Evolutionary conservation across 139 green algal species (phyloP).

Genomic region (Asterochloris erici): DNA sequence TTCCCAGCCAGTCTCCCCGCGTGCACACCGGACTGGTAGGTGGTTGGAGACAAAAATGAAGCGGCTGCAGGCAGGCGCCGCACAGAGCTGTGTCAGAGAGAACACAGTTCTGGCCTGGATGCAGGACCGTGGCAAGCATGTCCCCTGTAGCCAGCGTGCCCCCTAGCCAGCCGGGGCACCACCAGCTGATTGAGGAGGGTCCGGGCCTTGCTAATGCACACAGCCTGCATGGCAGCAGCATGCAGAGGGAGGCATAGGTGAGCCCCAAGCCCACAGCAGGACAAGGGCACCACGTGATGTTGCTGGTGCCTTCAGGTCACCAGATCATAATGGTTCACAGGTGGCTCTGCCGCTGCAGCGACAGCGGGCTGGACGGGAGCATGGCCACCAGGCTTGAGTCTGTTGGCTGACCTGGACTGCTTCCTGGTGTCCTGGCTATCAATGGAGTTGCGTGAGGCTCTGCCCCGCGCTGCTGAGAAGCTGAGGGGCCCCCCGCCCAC

Average conservation of each 20-base stretch:
- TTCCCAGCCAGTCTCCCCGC: conserved; percentile 51
- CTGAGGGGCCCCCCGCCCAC: background rate
- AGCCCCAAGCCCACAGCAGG: too few relatives aligned
- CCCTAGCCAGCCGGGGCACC: background rate
- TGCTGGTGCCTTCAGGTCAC: background rate
- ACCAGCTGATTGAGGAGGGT: background rate
- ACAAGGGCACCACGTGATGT: too few relatives aligned
- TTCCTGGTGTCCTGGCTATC: conserved; percentile 3
- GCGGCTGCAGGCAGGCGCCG: conserved; percentile 37
- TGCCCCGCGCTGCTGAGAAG: background rate
- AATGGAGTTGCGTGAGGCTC: conserved; percentile 6
- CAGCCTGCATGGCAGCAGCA: too few relatives aligned
- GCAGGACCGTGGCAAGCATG: background rate
- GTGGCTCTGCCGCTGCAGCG: background rate
- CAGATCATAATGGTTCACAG: background rate
- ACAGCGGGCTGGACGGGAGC: background rate
- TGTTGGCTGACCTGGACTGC: background rate
- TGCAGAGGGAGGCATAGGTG: too few relatives aligned
- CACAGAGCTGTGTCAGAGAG: background rate
- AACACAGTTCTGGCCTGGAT: background rate
- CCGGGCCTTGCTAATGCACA: too few relatives aligned
- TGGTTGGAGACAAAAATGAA: conserved; percentile 92
- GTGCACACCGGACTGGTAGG: conserved; percentile 72
- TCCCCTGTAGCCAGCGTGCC: background rate
- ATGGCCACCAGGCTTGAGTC: background rate